phyloP scores from a whole-genome alignment of 345 rosid species.

The Capsella bursapastoris region DNA sequence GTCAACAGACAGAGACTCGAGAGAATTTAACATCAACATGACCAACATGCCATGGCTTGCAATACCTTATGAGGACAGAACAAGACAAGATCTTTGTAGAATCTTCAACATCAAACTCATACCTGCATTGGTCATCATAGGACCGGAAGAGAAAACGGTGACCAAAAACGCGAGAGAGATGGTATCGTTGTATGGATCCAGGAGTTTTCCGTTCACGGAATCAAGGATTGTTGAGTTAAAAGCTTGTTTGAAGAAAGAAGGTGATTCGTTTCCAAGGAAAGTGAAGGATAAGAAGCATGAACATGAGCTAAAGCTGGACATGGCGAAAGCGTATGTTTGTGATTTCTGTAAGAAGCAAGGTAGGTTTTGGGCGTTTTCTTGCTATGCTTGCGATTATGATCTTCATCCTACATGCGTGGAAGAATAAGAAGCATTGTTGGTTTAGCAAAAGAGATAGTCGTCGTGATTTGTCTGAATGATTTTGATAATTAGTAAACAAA shows the following conservation, averaged over 20 bases:
- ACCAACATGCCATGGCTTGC: slow-evolving; percentile 80
- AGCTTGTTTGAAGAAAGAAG: slow-evolving; percentile 61
- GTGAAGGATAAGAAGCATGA: slow-evolving; percentile 66
- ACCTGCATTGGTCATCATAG: slow-evolving; percentile 68
- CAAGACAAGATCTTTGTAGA: slow-evolving; percentile 68
- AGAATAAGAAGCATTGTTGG: slow-evolving; percentile 35
- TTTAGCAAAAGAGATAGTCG: slow-evolving; percentile 5
- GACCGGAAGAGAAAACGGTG: slow-evolving; percentile 66
- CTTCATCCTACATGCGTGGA: slow-evolving; percentile 77
- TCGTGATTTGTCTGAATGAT: slow-evolving; percentile 25
- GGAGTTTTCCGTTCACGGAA: slow-evolving; percentile 70
- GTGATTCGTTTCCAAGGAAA: slow-evolving; percentile 61
- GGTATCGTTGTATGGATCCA: slow-evolving; percentile 66
- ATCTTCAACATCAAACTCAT: slow-evolving; percentile 70
- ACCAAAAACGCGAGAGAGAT: slow-evolving; percentile 60
- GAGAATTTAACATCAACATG: slow-evolving; percentile 58
- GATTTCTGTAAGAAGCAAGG: slow-evolving; percentile 67
- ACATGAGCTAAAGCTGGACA: slow-evolving; percentile 69
- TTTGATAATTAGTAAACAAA: slow-evolving; percentile 23
- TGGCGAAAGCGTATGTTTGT: slow-evolving; percentile 78
- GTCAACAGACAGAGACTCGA: slow-evolving; percentile 69
- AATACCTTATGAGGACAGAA: slow-evolving; percentile 70
- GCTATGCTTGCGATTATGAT: slow-evolving; percentile 72
- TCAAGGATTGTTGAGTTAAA: slow-evolving; percentile 60
- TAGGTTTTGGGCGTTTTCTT: slow-evolving; percentile 82